Conservation (phyloP, 202 grass and related monocot genomes). For the Hordeum pubiflorum region DNA sequence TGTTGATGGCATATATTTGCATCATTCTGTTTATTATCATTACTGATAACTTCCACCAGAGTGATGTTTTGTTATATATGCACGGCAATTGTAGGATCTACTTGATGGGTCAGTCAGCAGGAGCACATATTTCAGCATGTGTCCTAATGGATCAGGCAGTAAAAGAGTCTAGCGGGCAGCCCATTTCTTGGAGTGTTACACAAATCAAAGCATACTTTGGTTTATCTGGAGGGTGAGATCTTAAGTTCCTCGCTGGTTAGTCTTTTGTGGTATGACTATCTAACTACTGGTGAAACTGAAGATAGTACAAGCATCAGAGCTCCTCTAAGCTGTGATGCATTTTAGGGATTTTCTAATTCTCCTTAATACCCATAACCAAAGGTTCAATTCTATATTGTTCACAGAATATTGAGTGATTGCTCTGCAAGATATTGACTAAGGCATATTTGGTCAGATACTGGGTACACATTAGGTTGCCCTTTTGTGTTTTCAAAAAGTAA, state of each 20-base stretch:
- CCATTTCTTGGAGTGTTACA: conserved; percentile 68
- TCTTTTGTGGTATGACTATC: background rate
- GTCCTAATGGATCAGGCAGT: conserved; percentile 62
- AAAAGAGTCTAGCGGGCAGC: conserved; percentile 62
- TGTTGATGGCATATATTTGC: conserved; percentile 8
- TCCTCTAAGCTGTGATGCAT: background rate
- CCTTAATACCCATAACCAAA: background rate
- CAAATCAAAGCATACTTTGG: conserved; percentile 92
- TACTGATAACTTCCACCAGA: background rate
- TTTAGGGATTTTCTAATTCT: background rate
- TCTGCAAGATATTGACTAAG: background rate
- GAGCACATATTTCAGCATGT: conserved; percentile 92
- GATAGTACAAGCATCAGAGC: background rate
- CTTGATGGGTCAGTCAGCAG: conserved; percentile 97
- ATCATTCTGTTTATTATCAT: conserved; percentile 7
- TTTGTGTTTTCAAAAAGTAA: conserved; percentile 12
- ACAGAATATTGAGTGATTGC: background rate
- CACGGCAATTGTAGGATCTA: conserved; percentile 50
- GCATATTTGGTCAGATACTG: conserved; percentile 9
- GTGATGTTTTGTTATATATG: conserved; percentile 5
- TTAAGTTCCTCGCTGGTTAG: conserved; percentile 11
- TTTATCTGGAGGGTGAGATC: conserved; percentile 87
- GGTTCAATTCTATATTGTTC: background rate
- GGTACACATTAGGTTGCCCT: background rate
- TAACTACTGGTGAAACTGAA: conserved; percentile 4